A percentile compares a stretch with the other conserved stretches of the same genome.
phyloP scores from a whole-genome alignment of 371 early-diverging fungal species.

The Mucor irregularis region DNA sequence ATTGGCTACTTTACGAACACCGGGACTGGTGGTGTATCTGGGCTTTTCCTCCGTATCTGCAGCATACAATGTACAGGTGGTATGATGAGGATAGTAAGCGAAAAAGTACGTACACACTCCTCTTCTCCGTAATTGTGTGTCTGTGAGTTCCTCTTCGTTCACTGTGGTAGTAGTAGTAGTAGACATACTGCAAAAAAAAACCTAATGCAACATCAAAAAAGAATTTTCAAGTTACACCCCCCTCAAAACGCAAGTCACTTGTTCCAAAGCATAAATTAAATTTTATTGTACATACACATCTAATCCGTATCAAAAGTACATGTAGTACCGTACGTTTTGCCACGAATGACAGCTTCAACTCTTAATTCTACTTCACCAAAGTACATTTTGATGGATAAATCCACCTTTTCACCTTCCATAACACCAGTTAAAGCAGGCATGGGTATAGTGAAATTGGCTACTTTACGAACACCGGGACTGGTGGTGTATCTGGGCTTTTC shows the following conservation, averaged over 20 bases:
- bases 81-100: conserved; percentile 54
- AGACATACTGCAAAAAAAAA: no score
- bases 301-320: conserved; percentile 48
- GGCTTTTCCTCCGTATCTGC: conserved; percentile 54
- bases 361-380: conserved; percentile 55
- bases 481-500: conserved; percentile 52
- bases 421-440: conserved; percentile 56
- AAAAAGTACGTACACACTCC: no score
- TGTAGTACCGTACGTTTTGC: conserved; percentile 51
- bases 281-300: background rate
- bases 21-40: conserved; percentile 50
- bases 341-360: conserved; percentile 54
- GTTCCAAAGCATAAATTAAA: no score
- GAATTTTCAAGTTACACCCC: no score
- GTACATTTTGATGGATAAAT: conserved; percentile 39
- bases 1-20: conserved; percentile 53
- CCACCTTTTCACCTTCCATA: conserved; percentile 55
- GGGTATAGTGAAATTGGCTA: conserved; percentile 56
- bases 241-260: no score
- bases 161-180: no score
- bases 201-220: no score
- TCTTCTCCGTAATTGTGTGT: no score
- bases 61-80: conserved; percentile 53
- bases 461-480: conserved; percentile 52
- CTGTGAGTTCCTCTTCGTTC: no score